Evolutionary conservation across 225 moss, liverwort and hornwort species (phyloP).

Genomic region (Pseudoscleropodium purum): DNA sequence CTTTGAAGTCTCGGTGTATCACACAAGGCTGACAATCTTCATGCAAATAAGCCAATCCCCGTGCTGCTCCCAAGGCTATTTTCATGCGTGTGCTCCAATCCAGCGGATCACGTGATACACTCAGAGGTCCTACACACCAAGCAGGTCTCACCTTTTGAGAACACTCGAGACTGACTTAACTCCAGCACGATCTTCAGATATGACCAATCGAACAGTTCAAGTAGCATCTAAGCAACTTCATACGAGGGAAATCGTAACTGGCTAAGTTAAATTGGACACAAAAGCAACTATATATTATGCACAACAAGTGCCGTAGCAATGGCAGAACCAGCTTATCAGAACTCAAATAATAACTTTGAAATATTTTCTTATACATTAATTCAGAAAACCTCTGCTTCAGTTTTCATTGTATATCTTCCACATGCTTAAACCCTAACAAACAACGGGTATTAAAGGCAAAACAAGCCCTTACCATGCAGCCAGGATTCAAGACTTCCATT

Average conservation of each 20-base stretch:
- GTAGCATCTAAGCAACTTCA: neutral
- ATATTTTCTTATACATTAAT: neutral
- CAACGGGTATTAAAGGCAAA: neutral
- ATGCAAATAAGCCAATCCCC: conserved; percentile 88
- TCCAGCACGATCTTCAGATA: neutral
- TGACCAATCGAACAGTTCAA: neutral
- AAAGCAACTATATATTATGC: neutral
- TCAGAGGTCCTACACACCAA: conserved; percentile 65
- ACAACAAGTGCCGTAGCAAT: neutral
- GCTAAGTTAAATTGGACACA: neutral
- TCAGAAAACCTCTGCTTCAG: neutral
- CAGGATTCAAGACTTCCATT: conserved; percentile 94
- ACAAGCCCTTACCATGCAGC: conserved; percentile 67
- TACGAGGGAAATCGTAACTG: neutral
- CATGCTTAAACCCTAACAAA: neutral
- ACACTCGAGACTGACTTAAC: neutral
- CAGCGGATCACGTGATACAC: conserved; percentile 55
- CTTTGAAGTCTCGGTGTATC: conserved; percentile 17
- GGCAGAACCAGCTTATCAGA: neutral
- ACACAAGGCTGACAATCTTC: conserved; percentile 97
- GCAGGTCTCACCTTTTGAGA: neutral
- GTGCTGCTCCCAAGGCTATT: conserved; percentile 87
- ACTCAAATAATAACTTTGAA: neutral
- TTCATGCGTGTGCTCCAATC: conserved; percentile 97
- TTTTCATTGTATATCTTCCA: neutral